Conservation (phyloP, 2,329 filamentous ascomycete species). For the Drechslerella dactyloides region DNA sequence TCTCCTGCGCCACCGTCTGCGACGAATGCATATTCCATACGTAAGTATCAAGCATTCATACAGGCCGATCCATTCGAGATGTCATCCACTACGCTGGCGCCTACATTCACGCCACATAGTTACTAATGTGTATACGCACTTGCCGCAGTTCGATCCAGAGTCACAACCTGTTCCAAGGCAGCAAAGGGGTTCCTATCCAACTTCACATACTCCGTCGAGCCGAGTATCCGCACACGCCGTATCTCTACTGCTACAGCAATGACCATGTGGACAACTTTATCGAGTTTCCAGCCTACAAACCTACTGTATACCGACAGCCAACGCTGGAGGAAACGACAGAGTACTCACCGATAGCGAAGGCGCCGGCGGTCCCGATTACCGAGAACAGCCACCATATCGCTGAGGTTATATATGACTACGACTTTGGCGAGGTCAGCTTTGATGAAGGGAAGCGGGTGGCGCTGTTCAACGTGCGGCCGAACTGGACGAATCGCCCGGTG, state of each 20-base stretch:
- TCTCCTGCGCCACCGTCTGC: constrained; percentile 43
- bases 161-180: constrained; percentile 45
- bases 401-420: constrained; percentile 47
- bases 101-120: too few species aligned
- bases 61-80: not conserved
- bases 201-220: constrained; percentile 46
- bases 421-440: constrained; percentile 47
- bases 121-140: constrained; percentile 6
- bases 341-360: constrained; percentile 13
- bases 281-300: constrained; percentile 45
- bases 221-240: constrained; percentile 46
- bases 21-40: constrained; percentile 49
- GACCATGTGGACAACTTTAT: constrained; percentile 48
- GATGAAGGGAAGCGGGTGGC: constrained; percentile 44
- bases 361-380: constrained; percentile 17
- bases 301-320: constrained; percentile 35
- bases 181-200: constrained; percentile 35
- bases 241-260: constrained; percentile 47
- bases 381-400: constrained; percentile 42
- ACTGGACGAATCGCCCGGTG: constrained; percentile 35
- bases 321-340: constrained; percentile 21
- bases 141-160: constrained; percentile 28
- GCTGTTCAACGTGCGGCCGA: constrained; percentile 35
- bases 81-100: not conserved
- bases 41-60: constrained; percentile 21